Percentiles rank a stretch among this genome's conserved stretches.
Evolutionary conservation across 225 moss, liverwort and hornwort species (phyloP).

Genomic region (Straminergon stramineum): DNA sequence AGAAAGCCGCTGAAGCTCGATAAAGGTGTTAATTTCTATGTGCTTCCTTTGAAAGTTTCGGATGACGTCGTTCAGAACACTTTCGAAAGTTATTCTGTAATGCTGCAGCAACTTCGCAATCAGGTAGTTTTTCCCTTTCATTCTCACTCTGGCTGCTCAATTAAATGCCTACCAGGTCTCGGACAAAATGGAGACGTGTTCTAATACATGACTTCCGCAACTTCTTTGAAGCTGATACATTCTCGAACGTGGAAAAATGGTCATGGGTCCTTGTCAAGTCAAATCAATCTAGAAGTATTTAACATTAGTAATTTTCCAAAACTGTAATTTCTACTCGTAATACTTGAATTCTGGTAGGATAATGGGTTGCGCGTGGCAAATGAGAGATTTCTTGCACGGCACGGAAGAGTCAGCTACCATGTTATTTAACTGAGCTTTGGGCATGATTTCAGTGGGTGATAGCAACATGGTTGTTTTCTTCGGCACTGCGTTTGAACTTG

Average conservation of each 20-base stretch:
- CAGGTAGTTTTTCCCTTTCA: conserved; percentile 31
- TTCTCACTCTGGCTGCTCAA: neutral
- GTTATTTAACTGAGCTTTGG: neutral
- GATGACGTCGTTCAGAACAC: conserved; percentile 58
- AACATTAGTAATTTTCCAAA: neutral
- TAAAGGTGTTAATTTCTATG: conserved; percentile 60
- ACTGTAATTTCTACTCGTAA: neutral
- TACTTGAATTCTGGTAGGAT: neutral
- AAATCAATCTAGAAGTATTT: neutral
- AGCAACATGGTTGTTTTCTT: neutral
- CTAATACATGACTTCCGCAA: neutral
- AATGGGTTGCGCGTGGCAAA: neutral
- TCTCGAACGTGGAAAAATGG: neutral
- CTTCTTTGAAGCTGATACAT: neutral
- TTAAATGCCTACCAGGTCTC: neutral
- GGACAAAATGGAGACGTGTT: neutral
- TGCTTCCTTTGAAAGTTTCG: conserved; percentile 69
- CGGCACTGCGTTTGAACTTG: neutral
- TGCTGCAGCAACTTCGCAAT: conserved; percentile 74
- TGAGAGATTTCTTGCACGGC: neutral
- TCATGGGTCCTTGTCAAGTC: neutral
- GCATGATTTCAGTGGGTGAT: neutral
- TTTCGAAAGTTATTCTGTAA: conserved; percentile 74
- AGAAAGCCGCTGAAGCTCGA: conserved; percentile 22
- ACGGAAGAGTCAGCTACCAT: neutral